Evolutionary conservation across 179 eudicot genomes (phyloP).

Genomic region (Kewa caespitosa): DNA sequence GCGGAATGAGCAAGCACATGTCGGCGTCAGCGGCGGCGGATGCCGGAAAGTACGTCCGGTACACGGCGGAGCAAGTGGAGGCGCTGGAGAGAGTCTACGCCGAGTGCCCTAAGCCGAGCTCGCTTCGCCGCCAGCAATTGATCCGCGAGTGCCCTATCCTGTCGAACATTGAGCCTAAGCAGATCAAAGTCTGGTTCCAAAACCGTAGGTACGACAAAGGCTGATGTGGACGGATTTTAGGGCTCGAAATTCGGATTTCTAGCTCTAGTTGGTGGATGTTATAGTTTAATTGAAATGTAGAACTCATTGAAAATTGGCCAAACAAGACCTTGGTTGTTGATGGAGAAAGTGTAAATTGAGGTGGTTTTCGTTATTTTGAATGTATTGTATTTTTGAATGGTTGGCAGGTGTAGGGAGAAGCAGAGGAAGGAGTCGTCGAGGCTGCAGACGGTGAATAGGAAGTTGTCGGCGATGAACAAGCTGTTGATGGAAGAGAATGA

Average conservation of each 20-base stretch:
- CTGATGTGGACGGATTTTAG: too few species aligned
- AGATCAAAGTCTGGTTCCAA: constrained; percentile 44
- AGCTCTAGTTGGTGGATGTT: too few species aligned
- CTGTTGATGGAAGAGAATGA: constrained; percentile 96
- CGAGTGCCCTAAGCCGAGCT: constrained; percentile 46
- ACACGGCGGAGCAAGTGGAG: constrained; percentile 43
- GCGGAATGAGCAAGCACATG: constrained; percentile 25
- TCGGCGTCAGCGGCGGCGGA: constrained; percentile 19
- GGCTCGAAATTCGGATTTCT: too few species aligned
- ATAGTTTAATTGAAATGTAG: too few species aligned
- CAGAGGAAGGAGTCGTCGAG: constrained; percentile 80
- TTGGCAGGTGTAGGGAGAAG: constrained; percentile 83
- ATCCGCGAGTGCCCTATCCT: constrained; percentile 40
- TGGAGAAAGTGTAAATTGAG: too few species aligned
- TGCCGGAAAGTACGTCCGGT: constrained; percentile 35
- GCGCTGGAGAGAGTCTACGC: constrained; percentile 38
- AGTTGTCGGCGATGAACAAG: constrained; percentile 84
- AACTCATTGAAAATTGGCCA: too few species aligned
- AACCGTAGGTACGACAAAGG: constrained; percentile 33
- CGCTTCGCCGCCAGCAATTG: constrained; percentile 34
- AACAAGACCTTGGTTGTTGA: too few species aligned
- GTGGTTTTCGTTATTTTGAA: too few species aligned
- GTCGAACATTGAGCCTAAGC: constrained; percentile 39
- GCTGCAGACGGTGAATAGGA: constrained; percentile 80
- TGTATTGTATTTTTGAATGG: neutral